Percentiles rank a stretch among this genome's conserved stretches.
These are phyloP conservation scores for Solanum rostratum DNA, from an alignment of 257 asterid genomes.

Conservation along the genomic window DNA sequence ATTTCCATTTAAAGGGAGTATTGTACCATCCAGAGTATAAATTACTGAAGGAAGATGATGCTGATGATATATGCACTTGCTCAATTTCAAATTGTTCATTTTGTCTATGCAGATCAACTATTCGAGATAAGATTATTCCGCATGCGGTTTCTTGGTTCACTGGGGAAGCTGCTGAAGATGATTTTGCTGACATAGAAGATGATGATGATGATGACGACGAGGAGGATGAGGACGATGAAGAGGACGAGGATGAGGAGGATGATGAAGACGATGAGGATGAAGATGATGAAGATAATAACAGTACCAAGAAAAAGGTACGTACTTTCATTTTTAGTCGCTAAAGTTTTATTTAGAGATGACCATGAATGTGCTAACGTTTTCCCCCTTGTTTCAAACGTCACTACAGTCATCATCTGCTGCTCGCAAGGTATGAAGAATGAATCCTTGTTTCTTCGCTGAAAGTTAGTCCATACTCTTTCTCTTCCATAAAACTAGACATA, in stretches of 20 bases:
- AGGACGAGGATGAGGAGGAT: conserved; percentile 15
- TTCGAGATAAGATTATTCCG: conserved; percentile 79
- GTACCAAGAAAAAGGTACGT: conserved; percentile 50
- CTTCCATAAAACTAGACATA: not conserved
- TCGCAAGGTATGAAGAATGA: conserved; percentile 1
- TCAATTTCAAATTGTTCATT: not conserved
- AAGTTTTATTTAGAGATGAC: not conserved
- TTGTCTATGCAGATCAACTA: conserved; percentile 48
- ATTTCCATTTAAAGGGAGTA: not conserved
- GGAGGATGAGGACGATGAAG: conserved; percentile 1
- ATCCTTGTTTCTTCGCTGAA: not conserved
- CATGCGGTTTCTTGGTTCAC: conserved; percentile 96
- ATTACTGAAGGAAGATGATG: not conserved
- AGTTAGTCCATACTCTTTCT: not conserved
- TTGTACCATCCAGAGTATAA: not conserved
- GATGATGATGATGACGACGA: conserved; percentile 31
- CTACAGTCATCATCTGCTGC: conserved; percentile 7
- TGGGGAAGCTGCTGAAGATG: conserved; percentile 78
- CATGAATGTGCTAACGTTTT: not conserved
- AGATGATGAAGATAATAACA: conserved; percentile 21
- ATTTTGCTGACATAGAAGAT: conserved; percentile 41
- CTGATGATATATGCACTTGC: not conserved
- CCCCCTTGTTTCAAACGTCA: not conserved
- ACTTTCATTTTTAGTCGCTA: not conserved
- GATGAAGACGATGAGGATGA: conserved; percentile 12